Evolutionary conservation across 208 protist species (phyloP).

Genomic region (Leishmania major): DNA sequence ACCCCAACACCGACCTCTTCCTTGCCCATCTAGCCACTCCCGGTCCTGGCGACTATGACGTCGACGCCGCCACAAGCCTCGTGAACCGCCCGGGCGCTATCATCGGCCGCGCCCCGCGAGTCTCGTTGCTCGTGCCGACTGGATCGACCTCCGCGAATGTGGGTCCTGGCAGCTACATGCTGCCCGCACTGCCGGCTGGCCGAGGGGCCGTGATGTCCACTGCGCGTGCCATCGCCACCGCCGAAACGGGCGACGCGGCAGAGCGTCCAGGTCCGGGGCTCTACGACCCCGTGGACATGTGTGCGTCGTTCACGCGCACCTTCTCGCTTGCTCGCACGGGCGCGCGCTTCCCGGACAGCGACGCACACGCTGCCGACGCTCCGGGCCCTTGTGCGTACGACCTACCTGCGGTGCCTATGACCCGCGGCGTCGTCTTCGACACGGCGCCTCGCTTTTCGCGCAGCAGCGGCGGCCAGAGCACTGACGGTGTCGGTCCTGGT

Average conservation of each 20-base stretch:
- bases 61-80: constrained; percentile 21
- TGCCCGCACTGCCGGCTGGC: constrained; percentile 32
- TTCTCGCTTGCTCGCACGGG: constrained; percentile 29
- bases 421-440: constrained; percentile 27
- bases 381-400: constrained; percentile 44
- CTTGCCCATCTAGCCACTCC: constrained; percentile 13
- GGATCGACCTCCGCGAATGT: constrained; percentile 7
- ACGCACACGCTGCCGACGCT: background rate
- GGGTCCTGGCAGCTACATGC: constrained; percentile 38
- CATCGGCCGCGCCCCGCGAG: constrained; percentile 48
- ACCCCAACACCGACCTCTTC: background rate
- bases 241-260: background rate
- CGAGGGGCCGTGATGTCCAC: constrained; percentile 19
- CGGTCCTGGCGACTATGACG: constrained; percentile 37
- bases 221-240: background rate
- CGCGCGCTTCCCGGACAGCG: constrained; percentile 16
- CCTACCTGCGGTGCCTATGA: background rate
- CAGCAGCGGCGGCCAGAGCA: background rate
- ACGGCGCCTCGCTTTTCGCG: constrained; percentile 39
- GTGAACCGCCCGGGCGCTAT: constrained; percentile 34
- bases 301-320: constrained; percentile 3
- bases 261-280: constrained; percentile 51
- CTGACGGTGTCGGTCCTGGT: constrained; percentile 18
- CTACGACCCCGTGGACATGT: constrained; percentile 39
- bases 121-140: constrained; percentile 8